Conservation (phyloP, 371 early-diverging fungal genomes). For the Saksenaea vasiformis region DNA sequence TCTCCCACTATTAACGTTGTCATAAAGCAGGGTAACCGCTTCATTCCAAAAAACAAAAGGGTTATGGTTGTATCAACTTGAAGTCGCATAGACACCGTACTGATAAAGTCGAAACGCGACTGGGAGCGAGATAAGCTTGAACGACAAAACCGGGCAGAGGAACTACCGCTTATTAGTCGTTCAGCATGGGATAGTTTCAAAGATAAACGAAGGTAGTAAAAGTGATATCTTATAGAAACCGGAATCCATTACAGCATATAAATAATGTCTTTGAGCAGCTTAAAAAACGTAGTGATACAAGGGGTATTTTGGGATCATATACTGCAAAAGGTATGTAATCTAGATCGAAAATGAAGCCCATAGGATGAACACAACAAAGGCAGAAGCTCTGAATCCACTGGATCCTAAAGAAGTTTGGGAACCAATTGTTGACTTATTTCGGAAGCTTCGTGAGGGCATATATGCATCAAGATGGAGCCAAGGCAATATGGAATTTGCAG, state of each 20-base stretch:
- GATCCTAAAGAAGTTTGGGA: background rate
- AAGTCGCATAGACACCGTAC: background rate
- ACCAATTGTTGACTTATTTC: background rate
- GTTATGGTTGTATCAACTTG: background rate
- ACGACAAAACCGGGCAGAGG: background rate
- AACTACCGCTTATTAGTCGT: background rate
- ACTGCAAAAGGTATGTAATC: background rate
- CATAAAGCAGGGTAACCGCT: background rate
- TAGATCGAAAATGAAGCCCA: background rate
- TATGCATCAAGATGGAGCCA: conserved; percentile 3
- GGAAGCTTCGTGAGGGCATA: conserved; percentile 7
- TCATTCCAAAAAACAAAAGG: background rate
- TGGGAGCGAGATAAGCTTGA: background rate
- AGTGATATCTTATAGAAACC: background rate
- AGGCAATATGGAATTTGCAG: background rate
- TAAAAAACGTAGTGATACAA: background rate
- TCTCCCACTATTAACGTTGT: background rate
- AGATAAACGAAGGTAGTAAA: background rate
- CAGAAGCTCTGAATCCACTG: background rate
- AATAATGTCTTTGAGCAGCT: background rate
- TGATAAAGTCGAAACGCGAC: background rate
- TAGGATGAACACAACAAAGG: background rate
- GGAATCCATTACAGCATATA: no score
- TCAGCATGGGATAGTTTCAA: background rate
- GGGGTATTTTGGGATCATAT: background rate